Evolutionary conservation across 148 eudicot species (phyloP).

Genomic region (Rhododendron williamsianum): DNA sequence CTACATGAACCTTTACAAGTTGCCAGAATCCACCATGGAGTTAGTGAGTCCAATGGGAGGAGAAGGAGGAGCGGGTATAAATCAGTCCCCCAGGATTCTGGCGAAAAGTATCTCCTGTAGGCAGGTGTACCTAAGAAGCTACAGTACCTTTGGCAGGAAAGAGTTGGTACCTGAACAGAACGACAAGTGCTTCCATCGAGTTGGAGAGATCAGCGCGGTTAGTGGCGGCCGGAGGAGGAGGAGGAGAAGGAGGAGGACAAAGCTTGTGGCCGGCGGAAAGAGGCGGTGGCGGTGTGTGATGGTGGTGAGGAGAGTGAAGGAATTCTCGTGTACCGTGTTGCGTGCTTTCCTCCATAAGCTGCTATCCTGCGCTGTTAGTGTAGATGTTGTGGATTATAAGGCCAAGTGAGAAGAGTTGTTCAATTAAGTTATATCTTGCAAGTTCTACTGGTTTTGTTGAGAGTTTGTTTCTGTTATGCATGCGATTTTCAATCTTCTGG

Average conservation of each 20-base stretch:
- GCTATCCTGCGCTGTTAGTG: conserved; percentile 35
- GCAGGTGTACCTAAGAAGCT: conserved; percentile 57
- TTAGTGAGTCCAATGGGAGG: conserved; percentile 20
- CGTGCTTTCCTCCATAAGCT: conserved; percentile 25
- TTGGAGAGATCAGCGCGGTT: conserved; percentile 19
- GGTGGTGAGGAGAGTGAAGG: conserved; percentile 17
- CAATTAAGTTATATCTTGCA: neutral
- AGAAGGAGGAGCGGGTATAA: neutral
- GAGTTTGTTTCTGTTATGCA: neutral
- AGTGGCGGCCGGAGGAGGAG: neutral
- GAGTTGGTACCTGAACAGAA: conserved; percentile 25
- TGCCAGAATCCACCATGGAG: conserved; percentile 38
- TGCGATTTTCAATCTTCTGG: neutral
- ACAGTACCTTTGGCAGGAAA: conserved; percentile 40
- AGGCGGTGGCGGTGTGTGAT: neutral
- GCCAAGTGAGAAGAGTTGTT: neutral
- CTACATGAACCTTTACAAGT: conserved; percentile 39
- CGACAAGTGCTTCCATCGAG: conserved; percentile 34
- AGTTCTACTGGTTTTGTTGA: neutral
- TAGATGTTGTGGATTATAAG: conserved; percentile 24
- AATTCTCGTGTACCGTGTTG: conserved; percentile 24
- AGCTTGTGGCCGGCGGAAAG: neutral
- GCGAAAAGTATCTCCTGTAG: conserved; percentile 52
- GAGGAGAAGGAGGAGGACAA: conserved; percentile 3
- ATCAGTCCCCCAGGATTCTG: conserved; percentile 20